Base-by-base conservation (phyloP, 2,329 filamentous ascomycete genomes). In the Monosporascus sp. region DNA sequence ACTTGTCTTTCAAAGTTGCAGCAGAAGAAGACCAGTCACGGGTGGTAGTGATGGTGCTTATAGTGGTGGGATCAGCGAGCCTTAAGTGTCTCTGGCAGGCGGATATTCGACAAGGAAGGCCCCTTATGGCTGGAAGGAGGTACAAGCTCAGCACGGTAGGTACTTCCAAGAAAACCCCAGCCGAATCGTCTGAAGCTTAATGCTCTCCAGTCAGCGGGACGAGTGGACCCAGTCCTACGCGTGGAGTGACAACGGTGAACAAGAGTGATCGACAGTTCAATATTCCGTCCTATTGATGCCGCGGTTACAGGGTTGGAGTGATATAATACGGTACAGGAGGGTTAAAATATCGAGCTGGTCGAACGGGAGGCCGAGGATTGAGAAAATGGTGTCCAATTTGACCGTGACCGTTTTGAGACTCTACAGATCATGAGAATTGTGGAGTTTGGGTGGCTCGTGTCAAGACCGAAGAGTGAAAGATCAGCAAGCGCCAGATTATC, bases 21-120 rank as follows among this genome's bases (percentile, higher is more conserved):
- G 60, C 61, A 61, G 63, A 65, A 64, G 61, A 65, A 68, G 63
- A 69, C 67, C 64, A 62, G 71, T 70, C 66, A 66, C 65, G 69
- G 70, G 59, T 60, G 58, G 61, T 60, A 59, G 61, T 24, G 39
- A 20, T 24, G 7, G 43, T 27, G 22, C 24, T 46, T 14, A 17
- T 14, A 62, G 59, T 66, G 68, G 68, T 75, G 77, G 78, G 79
- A 81, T 81, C 79, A 80, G 77, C 78, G 75, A 76, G 74, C 75
- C 79, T 81, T 81, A 81, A 79, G 78, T 80, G 76, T 75, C 72
- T 66, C 64, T 65, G 61, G 64, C 65, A 66, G 65, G 61, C 63
- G 61, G 66, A 46, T 58, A 64, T 65, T 65, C 62, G 65, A 64
- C 65, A 66, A 72, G 72, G 65, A 62, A 64, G 56, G n/a, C 20